Conservation (phyloP, 768 basidiomycete species). For the Leccinum barrowsii region DNA sequence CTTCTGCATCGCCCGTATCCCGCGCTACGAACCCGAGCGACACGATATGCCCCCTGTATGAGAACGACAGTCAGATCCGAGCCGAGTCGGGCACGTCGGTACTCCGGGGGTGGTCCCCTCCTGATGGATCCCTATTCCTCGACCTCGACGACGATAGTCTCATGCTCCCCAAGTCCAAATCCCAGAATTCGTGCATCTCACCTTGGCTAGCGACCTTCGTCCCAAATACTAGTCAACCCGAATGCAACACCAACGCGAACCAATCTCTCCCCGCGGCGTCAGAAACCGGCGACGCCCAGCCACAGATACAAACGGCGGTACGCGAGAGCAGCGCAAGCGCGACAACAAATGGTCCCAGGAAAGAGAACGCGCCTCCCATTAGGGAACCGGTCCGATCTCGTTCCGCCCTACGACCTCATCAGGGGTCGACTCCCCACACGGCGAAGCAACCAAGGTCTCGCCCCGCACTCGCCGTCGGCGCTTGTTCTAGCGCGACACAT, state of each 20-base stretch:
- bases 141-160: slow-evolving; percentile 23
- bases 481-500: slow-evolving; percentile 1
- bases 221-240: neutral
- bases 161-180: slow-evolving; percentile 2
- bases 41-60: neutral
- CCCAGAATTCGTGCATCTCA: slow-evolving; percentile 1
- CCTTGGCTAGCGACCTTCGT: slow-evolving; percentile 5
- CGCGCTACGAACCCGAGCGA: neutral
- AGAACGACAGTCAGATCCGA: slow-evolving; percentile 2
- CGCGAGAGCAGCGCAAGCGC: neutral
- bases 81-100: neutral
- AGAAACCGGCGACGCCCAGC: neutral
- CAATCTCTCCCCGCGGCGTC: neutral
- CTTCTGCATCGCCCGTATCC: neutral
- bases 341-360: neutral
- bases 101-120: slow-evolving; percentile 27
- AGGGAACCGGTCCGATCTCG: slow-evolving; percentile 2
- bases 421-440: neutral
- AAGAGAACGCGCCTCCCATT: neutral
- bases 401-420: neutral
- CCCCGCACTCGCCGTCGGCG: neutral
- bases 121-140: slow-evolving; percentile 22
- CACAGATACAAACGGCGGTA: neutral
- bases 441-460: neutral
- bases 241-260: neutral